These are phyloP conservation scores for Sclerotinia trifoliorum DNA, from an alignment of 2,329 filamentous ascomycete genomes.

Conservation along the genomic window DNA sequence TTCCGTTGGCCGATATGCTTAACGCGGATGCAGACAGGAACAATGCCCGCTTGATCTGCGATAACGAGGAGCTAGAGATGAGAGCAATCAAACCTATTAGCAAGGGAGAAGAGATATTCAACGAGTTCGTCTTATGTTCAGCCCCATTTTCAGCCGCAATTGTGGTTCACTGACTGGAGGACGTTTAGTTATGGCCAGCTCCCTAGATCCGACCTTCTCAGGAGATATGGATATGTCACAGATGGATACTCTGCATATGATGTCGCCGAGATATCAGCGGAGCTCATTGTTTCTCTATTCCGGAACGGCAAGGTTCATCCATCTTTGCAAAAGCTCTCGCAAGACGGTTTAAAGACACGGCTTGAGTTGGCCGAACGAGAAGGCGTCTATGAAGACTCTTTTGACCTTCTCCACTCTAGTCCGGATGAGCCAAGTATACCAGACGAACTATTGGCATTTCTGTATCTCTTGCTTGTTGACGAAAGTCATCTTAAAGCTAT, in stretches of 20 bases:
- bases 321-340: conserved; percentile 31
- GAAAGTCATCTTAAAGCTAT: conserved; percentile 41
- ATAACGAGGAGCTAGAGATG: conserved; percentile 55
- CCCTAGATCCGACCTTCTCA: conserved; percentile 63
- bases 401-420: conserved; percentile 47
- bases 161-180: neutral
- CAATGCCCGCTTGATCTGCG: conserved; percentile 50
- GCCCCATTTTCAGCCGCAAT: neutral
- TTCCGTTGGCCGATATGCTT: conserved; percentile 69
- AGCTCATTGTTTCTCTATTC: conserved; percentile 45
- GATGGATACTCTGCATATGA: conserved; percentile 63
- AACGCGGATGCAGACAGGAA: conserved; percentile 67
- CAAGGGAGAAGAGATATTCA: conserved; percentile 62
- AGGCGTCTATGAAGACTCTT: conserved; percentile 59
- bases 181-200: conserved; percentile 56
- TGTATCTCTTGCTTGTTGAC: conserved; percentile 47
- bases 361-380: conserved; percentile 53
- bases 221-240: conserved; percentile 67
- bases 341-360: conserved; percentile 35
- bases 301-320: conserved; percentile 21
- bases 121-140: conserved; percentile 47
- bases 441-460: conserved; percentile 41
- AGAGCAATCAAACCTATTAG: conserved; percentile 56
- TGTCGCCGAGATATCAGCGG: conserved; percentile 60
- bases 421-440: conserved; percentile 37